Evolutionary conservation across 2,329 filamentous ascomycete genomes (phyloP), one percentile per base, ranked within the genome.

Genomic region (Cercospora zeina): DNA sequence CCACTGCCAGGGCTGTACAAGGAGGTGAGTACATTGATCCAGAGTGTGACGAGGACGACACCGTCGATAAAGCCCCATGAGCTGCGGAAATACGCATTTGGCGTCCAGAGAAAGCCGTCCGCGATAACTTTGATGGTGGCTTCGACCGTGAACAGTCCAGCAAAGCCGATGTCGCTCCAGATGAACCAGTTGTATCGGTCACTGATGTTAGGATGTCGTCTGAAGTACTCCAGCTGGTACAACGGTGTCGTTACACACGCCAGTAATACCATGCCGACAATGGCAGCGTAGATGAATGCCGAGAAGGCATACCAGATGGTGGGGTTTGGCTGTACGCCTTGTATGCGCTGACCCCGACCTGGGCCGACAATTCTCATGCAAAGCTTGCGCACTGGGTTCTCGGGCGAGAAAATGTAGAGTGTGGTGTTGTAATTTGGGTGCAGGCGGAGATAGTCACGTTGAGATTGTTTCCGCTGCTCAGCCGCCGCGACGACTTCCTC

Each of bases 1-100:
- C 97, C 88, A 60, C 88, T 88, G 45, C 91, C 91, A 67, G 96
- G 89, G 60, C 92, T 87, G 71, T 85, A 84, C 58, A 99, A 82
- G 1, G 93, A 86, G 0, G 93, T 95, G 51, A 88, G 81, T 54
- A 99, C 91, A 71, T 96, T 97, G 73, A 97, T 89, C 93, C 95
- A 97, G 8, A 99, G 84, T 0, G 95, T 97, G 60, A 96, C 80
- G 57, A 99, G 81, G 67, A 99, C 95, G 49, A 97, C 77, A 0
- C 89, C 91, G 73, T 99, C 95, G 67, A 99, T 97, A 65, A 96
- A 87, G 6, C 95, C 96, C 95, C 95, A 99, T 0, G 93, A 93
- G 72, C 93, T 93, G 70, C 95, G 88, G 74, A 97, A 91, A 74
- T 96, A 99, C 2, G 96, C 96, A 76, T 99, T 97, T 0, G 95